Base-by-base conservation (phyloP, 352 stramenopile species). In the Globisporangium polare region DNA sequence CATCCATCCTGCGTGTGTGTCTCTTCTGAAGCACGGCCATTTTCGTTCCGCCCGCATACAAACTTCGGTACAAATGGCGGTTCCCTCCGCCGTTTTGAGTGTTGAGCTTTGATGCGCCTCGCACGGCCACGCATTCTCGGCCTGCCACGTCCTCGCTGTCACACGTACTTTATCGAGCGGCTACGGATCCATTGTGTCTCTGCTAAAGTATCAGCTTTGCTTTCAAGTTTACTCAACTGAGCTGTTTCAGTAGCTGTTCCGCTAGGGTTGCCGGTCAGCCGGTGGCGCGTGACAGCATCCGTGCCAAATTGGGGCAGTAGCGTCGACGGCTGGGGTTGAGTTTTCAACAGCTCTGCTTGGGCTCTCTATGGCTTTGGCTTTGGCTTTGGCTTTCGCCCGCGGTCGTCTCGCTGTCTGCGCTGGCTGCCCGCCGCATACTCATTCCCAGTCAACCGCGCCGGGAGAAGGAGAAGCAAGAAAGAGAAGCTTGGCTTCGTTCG, bases 101-200 rank as follows among this genome's bases (percentile, higher is more conserved):
- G n/a, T n/a, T n/a, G n/a, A n/a, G n/a, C n/a, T n/a, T 22, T 27
- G 35, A 7, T 20, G n/a, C 10, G 13, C 20, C 15, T 46, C 39
- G 22, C 52, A 18, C 31, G 9, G 20, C 53, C 35, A 59, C n/a
- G 53, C 53, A 58, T 59, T 59, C 33, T 47, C 18, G n/a, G 12
- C 10, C 27, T 62, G 62, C 62, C 62, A 68, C 62, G 62, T 68
- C 62, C 22, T 60, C 50, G 47, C 47, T 49, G 62, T 68, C 62
- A 68, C 37, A 20, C 62, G 62, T 22, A 68, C 62, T 63, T 68
- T 29, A 52, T 24, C 22, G 39, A 22, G 20, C 10, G 2, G 2
- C 0, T 7, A 54, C 43, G 6, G 8, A 61, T 56, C 29, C 33
- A 15, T 6, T 0, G 18, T 13, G 5, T n/a, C 26, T 27, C 13